Percentiles rank a stretch among this genome's conserved stretches.
These are phyloP conservation scores for Phylloporus scabripes DNA, from an alignment of 768 basidiomycete genomes.

Conservation along the genomic window DNA sequence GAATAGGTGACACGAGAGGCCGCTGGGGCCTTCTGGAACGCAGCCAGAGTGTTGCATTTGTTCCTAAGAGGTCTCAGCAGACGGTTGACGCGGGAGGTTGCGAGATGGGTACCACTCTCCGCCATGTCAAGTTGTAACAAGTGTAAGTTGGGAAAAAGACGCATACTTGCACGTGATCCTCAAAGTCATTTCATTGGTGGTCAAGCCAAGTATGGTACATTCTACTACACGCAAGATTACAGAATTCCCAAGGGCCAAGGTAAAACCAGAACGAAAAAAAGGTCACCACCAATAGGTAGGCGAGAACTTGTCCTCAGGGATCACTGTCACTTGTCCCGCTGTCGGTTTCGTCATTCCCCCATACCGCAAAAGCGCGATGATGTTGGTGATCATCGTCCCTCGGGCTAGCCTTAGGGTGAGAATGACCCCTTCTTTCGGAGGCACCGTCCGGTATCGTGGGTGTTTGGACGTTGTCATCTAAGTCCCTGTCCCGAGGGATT, in stretches of 20 bases:
- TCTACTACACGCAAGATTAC: background rate
- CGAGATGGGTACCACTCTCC: slow-evolving; percentile 29
- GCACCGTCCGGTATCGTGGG: slow-evolving; percentile 46
- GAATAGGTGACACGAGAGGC: slow-evolving; percentile 13
- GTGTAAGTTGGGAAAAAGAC: background rate
- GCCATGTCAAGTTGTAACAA: slow-evolving; percentile 8
- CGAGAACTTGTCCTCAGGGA: slow-evolving; percentile 16
- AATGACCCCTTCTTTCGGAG: slow-evolving; percentile 11
- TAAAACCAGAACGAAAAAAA: slow-evolving; percentile 4
- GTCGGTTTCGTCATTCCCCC: slow-evolving; percentile 86
- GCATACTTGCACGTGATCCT: slow-evolving; percentile 15
- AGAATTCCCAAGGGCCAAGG: background rate
- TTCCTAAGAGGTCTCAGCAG: slow-evolving; percentile 44
- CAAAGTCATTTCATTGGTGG: background rate
- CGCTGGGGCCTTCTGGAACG: slow-evolving; percentile 17
- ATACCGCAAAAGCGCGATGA: slow-evolving; percentile 71
- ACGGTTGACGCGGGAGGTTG: slow-evolving; percentile 39
- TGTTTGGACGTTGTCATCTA: slow-evolving; percentile 55
- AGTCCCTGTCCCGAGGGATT: slow-evolving; percentile 56
- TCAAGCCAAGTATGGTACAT: background rate
- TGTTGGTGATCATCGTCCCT: slow-evolving; percentile 26
- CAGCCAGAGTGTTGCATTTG: slow-evolving; percentile 39
- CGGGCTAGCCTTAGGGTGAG: slow-evolving; percentile 8
- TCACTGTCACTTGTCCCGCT: slow-evolving; percentile 77
- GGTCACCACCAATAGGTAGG: too few relatives aligned